Percentiles rank a stretch among this genome's conserved stretches.
These are phyloP conservation scores for Pseudogymnoascus sp. DNA, from an alignment of 2,329 filamentous ascomycete species.

Conservation along the genomic window DNA sequence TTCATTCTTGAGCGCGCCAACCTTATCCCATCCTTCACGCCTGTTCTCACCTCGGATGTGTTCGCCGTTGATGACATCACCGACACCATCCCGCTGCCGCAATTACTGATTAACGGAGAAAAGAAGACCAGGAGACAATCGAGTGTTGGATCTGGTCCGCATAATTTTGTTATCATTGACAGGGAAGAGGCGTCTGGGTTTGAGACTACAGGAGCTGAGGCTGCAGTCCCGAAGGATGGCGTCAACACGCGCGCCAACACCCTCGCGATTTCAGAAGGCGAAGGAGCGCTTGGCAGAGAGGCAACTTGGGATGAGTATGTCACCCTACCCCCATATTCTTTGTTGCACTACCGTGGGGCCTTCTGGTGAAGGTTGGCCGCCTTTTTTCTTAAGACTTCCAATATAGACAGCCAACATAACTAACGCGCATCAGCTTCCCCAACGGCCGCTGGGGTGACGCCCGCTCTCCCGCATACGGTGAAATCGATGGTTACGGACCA, in stretches of 20 bases:
- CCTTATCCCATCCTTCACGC: constrained; percentile 60
- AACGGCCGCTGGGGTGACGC: constrained; percentile 95
- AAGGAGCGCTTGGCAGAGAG: constrained; percentile 81
- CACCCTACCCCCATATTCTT: background rate
- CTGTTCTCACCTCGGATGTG: constrained; percentile 31
- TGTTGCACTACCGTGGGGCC: background rate
- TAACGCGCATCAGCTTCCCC: constrained; percentile 50
- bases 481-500: constrained; percentile 98
- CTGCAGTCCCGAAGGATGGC: constrained; percentile 64
- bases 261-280: constrained; percentile 87
- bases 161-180: constrained; percentile 80
- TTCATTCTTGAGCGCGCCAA: constrained; percentile 81
- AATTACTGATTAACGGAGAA: constrained; percentile 46
- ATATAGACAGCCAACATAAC: background rate
- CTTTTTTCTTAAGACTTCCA: background rate
- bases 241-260: constrained; percentile 77
- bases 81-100: constrained; percentile 33
- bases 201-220: constrained; percentile 70
- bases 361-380: background rate
- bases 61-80: constrained; percentile 39
- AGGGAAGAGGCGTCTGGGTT: constrained; percentile 53
- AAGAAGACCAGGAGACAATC: constrained; percentile 26
- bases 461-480: constrained; percentile 84
- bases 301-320: constrained; percentile 84
- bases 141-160: constrained; percentile 73